A percentile compares a stretch with the other conserved stretches of the same genome.
Conservation (phyloP, 805 yeast genomes). For the Groenewaldozyma tartarivorans region DNA sequence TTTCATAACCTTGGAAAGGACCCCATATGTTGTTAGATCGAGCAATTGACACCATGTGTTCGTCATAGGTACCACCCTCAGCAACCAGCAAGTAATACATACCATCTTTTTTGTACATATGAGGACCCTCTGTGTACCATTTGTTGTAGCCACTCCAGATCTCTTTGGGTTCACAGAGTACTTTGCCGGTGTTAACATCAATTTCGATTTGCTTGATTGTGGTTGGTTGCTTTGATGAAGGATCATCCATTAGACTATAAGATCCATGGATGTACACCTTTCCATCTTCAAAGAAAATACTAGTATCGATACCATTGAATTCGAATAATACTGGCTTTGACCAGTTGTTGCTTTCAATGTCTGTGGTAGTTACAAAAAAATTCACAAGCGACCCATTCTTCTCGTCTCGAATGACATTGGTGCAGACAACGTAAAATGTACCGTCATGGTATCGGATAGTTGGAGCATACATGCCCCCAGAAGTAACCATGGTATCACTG, state of each 20-base stretch:
- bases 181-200: conserved; percentile 1
- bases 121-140: conserved; percentile 1
- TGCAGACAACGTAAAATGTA: conserved; percentile 4
- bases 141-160: conserved; percentile 2
- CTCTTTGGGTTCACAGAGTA: conserved; percentile 1
- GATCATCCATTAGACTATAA: background rate
- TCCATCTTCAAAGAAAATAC: conserved; percentile 4
- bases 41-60: conserved; percentile 4
- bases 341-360: background rate
- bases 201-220: conserved; percentile 3
- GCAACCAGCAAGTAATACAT: background rate
- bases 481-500: background rate
- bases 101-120: conserved; percentile 1
- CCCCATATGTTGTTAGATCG: conserved; percentile 2
- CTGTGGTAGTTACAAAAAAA: conserved; percentile 3
- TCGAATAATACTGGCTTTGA: conserved; percentile 4
- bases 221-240: conserved; percentile 3
- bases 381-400: background rate
- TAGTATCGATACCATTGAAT: conserved; percentile 3
- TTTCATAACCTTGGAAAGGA: background rate
- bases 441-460: conserved; percentile 3
- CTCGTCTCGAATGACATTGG: conserved; percentile 1
- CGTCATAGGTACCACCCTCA: conserved; percentile 3
- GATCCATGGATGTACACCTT: conserved; percentile 3
- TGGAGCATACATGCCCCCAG: conserved; percentile 4